A percentile compares a stretch with the other conserved stretches of the same genome.
phyloP scores from a whole-genome alignment of 2,329 filamentous ascomycete species.

The Xylaria hypoxylon region DNA sequence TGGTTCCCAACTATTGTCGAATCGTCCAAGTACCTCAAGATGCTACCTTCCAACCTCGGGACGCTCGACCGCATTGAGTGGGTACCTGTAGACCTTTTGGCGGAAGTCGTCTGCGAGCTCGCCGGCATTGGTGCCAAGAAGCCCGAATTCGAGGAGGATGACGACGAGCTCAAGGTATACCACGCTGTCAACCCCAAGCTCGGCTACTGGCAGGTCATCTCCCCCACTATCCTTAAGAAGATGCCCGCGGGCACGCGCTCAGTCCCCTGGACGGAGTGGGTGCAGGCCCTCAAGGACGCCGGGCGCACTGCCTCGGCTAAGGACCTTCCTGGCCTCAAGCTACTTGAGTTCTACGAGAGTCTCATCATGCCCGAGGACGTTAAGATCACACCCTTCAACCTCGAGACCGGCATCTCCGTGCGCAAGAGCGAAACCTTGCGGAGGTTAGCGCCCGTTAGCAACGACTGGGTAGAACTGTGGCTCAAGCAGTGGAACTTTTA shows the following conservation, averaged over 20 bases:
- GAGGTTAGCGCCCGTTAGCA: conserved; percentile 37
- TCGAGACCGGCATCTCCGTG: conserved; percentile 36
- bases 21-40: conserved; percentile 60
- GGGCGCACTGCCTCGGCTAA: conserved; percentile 37
- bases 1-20: conserved; percentile 65
- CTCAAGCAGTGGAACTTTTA: conserved; percentile 43
- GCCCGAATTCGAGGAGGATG: conserved; percentile 35
- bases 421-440: conserved; percentile 39
- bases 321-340: conserved; percentile 42
- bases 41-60: conserved; percentile 60
- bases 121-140: conserved; percentile 49
- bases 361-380: conserved; percentile 36
- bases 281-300: conserved; percentile 37
- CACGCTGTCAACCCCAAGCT: conserved; percentile 44
- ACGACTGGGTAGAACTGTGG: conserved; percentile 42
- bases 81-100: conserved; percentile 64
- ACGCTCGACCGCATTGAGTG: conserved; percentile 61
- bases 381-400: conserved; percentile 41
- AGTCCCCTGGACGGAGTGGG: conserved; percentile 41
- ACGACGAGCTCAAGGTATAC: conserved; percentile 41
- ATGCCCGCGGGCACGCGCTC: conserved; percentile 38
- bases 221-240: conserved; percentile 36
- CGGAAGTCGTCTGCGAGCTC: conserved; percentile 60
- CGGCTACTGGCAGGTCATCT: conserved; percentile 41
- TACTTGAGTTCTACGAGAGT: conserved; percentile 43